phyloP scores from a whole-genome alignment of 1,284 basidiomycete species.

The Cystobasidiaceae sp. region DNA sequence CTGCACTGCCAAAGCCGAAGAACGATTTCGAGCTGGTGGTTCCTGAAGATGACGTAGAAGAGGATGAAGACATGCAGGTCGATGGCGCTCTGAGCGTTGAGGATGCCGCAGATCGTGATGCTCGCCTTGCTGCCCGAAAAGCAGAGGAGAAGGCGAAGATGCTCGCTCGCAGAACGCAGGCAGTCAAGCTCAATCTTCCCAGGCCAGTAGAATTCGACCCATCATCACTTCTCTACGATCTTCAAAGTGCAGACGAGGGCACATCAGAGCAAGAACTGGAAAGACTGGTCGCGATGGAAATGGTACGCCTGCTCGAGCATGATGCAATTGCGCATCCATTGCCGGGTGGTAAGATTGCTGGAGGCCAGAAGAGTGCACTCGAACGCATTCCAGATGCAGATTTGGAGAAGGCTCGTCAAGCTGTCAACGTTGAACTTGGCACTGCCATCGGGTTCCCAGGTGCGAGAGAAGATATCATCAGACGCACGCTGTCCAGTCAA shows the following conservation, averaged over 20 bases:
- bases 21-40: constrained; percentile 96
- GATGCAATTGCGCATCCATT: constrained; percentile 84
- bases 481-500: constrained; percentile 62
- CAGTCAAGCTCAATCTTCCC: constrained; percentile 77
- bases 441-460: constrained; percentile 73
- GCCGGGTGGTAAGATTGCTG: constrained; percentile 69
- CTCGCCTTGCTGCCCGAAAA: constrained; percentile 59
- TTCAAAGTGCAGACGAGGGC: constrained; percentile 56
- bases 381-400: constrained; percentile 70
- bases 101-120: constrained; percentile 90
- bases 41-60: constrained; percentile 68
- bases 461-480: constrained; percentile 70
- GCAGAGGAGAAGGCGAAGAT: constrained; percentile 74
- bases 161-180: constrained; percentile 72
- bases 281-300: constrained; percentile 69
- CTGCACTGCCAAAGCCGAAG: constrained; percentile 80
- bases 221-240: constrained; percentile 57
- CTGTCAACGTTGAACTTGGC: constrained; percentile 77
- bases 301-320: constrained; percentile 73
- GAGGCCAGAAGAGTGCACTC: constrained; percentile 73
- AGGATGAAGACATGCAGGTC: constrained; percentile 46
- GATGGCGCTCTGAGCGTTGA: constrained; percentile 56
- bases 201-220: constrained; percentile 79
- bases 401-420: constrained; percentile 64
- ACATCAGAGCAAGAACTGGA: constrained; percentile 49